Conservation (phyloP, 345 rosid species). For the Microthlaspi erraticum region DNA sequence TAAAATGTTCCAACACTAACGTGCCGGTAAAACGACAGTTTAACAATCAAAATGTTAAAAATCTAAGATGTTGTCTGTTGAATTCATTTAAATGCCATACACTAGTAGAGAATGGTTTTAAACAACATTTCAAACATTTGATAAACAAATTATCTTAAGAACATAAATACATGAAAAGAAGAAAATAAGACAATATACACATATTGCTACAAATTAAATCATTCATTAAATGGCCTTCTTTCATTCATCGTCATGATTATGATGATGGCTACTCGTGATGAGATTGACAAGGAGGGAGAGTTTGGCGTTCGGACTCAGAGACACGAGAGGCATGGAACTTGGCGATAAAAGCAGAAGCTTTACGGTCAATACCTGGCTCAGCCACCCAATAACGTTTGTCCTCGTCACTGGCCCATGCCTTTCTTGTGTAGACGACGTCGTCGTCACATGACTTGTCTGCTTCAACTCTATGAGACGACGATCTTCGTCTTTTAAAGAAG, state of each 20-base stretch:
- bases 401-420: slow-evolving; percentile 56
- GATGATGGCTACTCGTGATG: slow-evolving; percentile 36
- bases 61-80: too few relatives aligned
- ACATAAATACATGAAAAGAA: slow-evolving; percentile 5
- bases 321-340: slow-evolving; percentile 56
- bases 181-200: slow-evolving; percentile 34
- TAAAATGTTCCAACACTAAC: slow-evolving; percentile 1
- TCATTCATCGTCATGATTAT: background rate
- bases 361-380: slow-evolving; percentile 58
- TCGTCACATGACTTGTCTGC: slow-evolving; percentile 37
- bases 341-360: slow-evolving; percentile 60
- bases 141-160: slow-evolving; percentile 34
- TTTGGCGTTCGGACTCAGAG: slow-evolving; percentile 52
- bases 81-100: too few relatives aligned
- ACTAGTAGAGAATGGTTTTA: background rate
- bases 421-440: slow-evolving; percentile 39
- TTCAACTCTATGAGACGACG: slow-evolving; percentile 38
- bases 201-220: slow-evolving; percentile 15
- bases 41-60: too few relatives aligned
- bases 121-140: slow-evolving; percentile 17
- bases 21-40: too few relatives aligned
- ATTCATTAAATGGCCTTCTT: background rate
- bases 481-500: slow-evolving; percentile 50
- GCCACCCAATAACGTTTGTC: slow-evolving; percentile 52
- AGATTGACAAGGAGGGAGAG: slow-evolving; percentile 40